Evolutionary conservation across 75 land plant genomes (phyloP), one percentile per base, ranked within the genome.

Genomic region (Pinus albicaulis): DNA sequence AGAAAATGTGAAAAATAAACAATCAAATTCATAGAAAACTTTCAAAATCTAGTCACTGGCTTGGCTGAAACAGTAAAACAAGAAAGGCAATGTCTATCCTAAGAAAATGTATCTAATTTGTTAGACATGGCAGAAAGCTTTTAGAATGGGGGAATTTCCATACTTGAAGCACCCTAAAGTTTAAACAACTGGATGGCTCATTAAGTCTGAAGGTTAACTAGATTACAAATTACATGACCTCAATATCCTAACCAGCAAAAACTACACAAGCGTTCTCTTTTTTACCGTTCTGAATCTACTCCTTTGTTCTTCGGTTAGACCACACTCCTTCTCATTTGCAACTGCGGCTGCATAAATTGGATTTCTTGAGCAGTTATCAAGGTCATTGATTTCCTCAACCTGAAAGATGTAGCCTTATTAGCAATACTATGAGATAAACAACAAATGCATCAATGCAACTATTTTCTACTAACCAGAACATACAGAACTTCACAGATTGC

Each of bases 371-470:
- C 78, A 76, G 57, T 61, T 75, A 72, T 95, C 95, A 81, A 98
- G 62, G 52, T 98, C 98, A 19, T 78, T 93, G 65, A 98, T 98
- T 79, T 98, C 99, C 76, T 98, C 99, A 56, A 98, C 98, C 99
- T 98, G 83, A 19, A 48, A 53, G 68, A 41, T 24, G 24, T 10
- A 74, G 26, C 0, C 36, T 7, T 41, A 7, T 41, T 19, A 10
- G 13, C 52, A 41, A 41, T 19, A 20, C 11, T 38, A n/a, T 68
- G 6, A 41, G 44, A 68, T 20, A 41, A 68, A 68, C 2, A 7
- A 10, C 22, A 23, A 68, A 68, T 8, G 23, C 34, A 41, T 38
- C 48, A 41, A 68, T 41, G 7, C 38, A 64, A 63, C 20, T 3
- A 23, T 68, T 68, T 38, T 41, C 10, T 68, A 68, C 34, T 2